Evolutionary conservation across 495 filamentous ascomycete genomes (phyloP).

Genomic region (Neurospora sp.): DNA sequence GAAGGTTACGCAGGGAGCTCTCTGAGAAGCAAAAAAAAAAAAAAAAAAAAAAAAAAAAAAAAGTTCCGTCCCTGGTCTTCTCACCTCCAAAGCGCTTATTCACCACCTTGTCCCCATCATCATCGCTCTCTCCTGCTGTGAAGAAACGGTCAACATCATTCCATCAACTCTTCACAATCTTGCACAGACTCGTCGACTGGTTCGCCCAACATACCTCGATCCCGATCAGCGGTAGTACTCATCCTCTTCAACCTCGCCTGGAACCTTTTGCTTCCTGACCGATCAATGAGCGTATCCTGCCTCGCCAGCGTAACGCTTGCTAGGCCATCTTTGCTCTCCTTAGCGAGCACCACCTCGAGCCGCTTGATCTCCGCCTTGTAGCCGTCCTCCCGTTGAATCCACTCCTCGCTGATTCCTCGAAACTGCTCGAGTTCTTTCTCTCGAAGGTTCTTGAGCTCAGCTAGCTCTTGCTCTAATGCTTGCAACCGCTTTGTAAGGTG

Average conservation of each 20-base stretch:
- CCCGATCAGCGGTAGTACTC: constrained; percentile 7
- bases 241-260: constrained; percentile 22
- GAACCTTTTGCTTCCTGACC: constrained; percentile 22
- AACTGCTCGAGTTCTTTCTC: constrained; percentile 32
- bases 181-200: not conserved
- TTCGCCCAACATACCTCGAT: constrained; percentile 5
- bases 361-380: constrained; percentile 41
- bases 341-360: constrained; percentile 37
- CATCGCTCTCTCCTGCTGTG: not conserved
- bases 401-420: constrained; percentile 28
- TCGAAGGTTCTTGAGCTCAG: constrained; percentile 21
- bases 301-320: constrained; percentile 36
- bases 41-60: not conserved
- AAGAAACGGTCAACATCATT: not conserved
- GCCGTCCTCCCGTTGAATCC: constrained; percentile 27
- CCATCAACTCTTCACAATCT: not conserved
- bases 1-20: not conserved
- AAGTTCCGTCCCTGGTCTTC: not conserved
- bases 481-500: constrained; percentile 11
- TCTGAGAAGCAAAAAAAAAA: not conserved
- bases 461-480: constrained; percentile 10
- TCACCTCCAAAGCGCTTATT: not conserved
- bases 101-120: not conserved
- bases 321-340: constrained; percentile 35
- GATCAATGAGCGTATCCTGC: constrained; percentile 31